phyloP scores from a whole-genome alignment of 2,329 filamentous ascomycete genomes.

The Botrytis fragariae region DNA sequence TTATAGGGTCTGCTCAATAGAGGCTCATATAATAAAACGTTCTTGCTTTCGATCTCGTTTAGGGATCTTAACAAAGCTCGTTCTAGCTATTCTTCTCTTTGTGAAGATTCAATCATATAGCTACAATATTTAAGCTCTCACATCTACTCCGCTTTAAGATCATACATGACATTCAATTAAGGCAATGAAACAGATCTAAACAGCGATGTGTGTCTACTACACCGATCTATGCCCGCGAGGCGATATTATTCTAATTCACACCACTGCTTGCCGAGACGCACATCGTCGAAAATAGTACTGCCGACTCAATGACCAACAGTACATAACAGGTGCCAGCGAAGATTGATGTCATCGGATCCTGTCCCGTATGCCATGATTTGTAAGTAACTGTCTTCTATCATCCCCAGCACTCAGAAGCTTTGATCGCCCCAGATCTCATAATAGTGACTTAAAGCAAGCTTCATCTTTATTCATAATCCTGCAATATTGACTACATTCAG shows the following conservation, averaged over 20 bases:
- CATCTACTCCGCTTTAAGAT: no score
- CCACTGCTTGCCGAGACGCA: not conserved
- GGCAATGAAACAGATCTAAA: not conserved
- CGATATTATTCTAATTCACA: not conserved
- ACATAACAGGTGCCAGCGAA: not conserved
- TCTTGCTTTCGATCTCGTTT: not conserved
- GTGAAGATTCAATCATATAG: not conserved
- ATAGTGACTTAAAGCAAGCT: not conserved
- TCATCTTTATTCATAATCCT: not conserved
- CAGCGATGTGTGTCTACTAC: not conserved
- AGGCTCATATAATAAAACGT: not conserved
- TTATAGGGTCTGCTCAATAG: no score
- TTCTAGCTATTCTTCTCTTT: not conserved
- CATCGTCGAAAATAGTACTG: accelerated
- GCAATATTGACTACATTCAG: not conserved
- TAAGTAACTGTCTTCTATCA: not conserved
- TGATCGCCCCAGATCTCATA: no score
- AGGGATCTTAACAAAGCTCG: not conserved
- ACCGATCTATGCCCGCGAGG: not conserved
- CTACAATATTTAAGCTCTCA: not conserved
- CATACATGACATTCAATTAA: not conserved
- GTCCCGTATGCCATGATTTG: not conserved
- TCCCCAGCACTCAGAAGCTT: not conserved
- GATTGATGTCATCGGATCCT: not conserved
- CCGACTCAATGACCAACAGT: accelerated